phyloP scores from a whole-genome alignment of 2,329 filamentous ascomycete genomes.

The Alternaria brassicae region DNA sequence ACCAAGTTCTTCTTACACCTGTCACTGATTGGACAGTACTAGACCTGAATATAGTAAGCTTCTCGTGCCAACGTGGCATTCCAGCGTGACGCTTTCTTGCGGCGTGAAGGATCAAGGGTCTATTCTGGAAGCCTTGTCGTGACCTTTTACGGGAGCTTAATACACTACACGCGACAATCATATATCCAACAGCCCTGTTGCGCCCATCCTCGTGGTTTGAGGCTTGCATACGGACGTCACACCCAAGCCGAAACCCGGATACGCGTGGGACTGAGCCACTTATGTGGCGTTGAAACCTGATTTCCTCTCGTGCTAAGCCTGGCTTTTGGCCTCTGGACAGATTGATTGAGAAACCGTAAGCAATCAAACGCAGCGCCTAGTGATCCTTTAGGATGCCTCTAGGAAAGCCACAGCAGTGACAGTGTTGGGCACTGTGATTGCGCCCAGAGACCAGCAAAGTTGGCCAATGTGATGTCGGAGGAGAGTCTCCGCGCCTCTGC shows the following conservation, averaged over 20 bases:
- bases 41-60: not conserved
- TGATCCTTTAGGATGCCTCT: not conserved
- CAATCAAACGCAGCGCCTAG: constrained; percentile 7
- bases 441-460: constrained; percentile 3
- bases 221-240: constrained; percentile 21
- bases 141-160: constrained; percentile 4
- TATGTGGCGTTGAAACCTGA: constrained; percentile 27
- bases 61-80: not conserved
- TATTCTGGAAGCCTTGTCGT: constrained; percentile 18
- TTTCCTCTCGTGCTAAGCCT: constrained; percentile 6
- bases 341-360: constrained; percentile 9
- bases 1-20: not conserved
- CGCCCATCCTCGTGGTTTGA: constrained; percentile 4
- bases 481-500: not conserved
- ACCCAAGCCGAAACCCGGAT: constrained; percentile 4
- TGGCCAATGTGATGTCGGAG: constrained; percentile 19
- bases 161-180: constrained; percentile 10
- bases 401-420: constrained; percentile 2
- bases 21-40: not conserved
- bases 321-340: constrained; percentile 13
- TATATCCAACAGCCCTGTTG: constrained; percentile 3
- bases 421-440: constrained; percentile 10
- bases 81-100: not conserved
- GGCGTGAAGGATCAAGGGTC: constrained; percentile 8
- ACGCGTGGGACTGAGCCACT: constrained; percentile 30